phyloP scores from a whole-genome alignment of 257 asterid species.

The Oldenlandia corymbosa region DNA sequence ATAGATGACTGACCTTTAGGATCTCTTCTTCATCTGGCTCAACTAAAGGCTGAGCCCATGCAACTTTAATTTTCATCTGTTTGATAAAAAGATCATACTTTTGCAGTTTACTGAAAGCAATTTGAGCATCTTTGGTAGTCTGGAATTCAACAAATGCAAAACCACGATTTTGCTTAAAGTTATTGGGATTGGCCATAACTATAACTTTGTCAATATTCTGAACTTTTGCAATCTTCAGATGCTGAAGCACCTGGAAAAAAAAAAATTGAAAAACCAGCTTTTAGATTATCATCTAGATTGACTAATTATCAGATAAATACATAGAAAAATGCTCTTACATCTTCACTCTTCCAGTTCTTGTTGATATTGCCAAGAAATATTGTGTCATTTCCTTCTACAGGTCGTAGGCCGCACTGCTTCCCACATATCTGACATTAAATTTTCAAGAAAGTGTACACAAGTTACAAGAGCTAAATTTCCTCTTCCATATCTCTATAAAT shows the following conservation, averaged over 20 bases:
- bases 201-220: slow-evolving; percentile 55
- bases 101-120: slow-evolving; percentile 57
- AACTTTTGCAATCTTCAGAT: slow-evolving; percentile 50
- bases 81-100: slow-evolving; percentile 40
- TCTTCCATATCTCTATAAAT: slow-evolving; percentile 6
- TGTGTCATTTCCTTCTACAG: slow-evolving; percentile 64
- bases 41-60: slow-evolving; percentile 68
- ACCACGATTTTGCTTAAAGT: slow-evolving; percentile 55
- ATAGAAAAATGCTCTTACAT: slow-evolving; percentile 54
- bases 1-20: slow-evolving; percentile 47
- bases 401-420: slow-evolving; percentile 42
- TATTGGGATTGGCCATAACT: slow-evolving; percentile 46
- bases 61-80: slow-evolving; percentile 41
- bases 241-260: slow-evolving; percentile 38
- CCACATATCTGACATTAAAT: slow-evolving; percentile 53
- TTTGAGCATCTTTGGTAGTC: slow-evolving; percentile 61
- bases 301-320: slow-evolving; percentile 12
- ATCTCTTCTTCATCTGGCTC: slow-evolving; percentile 61
- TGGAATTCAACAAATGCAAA: slow-evolving; percentile 68
- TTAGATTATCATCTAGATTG: no score
- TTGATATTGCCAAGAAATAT: slow-evolving; percentile 65
- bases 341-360: slow-evolving; percentile 59
- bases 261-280: neutral
- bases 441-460: slow-evolving; percentile 16
- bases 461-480: slow-evolving; percentile 11